Conservation (phyloP, 2,329 filamentous ascomycete genomes). For the Mariannaea elegans region DNA sequence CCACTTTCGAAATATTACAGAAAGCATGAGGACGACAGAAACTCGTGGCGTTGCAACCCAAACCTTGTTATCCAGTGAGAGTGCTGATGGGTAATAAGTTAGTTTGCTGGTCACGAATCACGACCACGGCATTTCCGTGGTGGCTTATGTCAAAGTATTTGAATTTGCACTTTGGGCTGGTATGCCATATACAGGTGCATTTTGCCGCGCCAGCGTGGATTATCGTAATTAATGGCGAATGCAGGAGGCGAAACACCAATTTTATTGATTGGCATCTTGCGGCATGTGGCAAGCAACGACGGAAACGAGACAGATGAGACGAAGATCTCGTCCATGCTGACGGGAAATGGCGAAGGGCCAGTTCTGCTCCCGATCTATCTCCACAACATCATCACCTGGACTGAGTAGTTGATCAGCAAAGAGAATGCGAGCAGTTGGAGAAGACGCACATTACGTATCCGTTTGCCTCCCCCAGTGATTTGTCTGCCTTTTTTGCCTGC, state of each 20-base stretch:
- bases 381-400: slow-evolving; percentile 3
- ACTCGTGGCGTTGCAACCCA: slow-evolving; percentile 20
- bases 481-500: not conserved
- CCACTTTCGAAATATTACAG: too few species aligned
- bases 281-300: slow-evolving; percentile 4
- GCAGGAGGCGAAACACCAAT: slow-evolving; percentile 2
- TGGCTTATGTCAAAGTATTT: not conserved
- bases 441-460: slow-evolving; percentile 9
- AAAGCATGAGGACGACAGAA: slow-evolving; percentile 7
- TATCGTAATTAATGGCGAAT: slow-evolving; percentile 4
- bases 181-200: not conserved
- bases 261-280: not conserved
- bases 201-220: not conserved
- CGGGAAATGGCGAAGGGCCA: slow-evolving; percentile 1
- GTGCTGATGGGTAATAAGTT: not conserved
- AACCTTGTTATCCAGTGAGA: slow-evolving; percentile 16
- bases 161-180: not conserved
- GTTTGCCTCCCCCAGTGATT: slow-evolving; percentile 5
- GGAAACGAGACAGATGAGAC: not conserved
- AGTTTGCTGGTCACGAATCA: not conserved
- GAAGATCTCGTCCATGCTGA: slow-evolving; percentile 13
- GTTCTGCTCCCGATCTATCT: slow-evolving; percentile 4
- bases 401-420: slow-evolving; percentile 10
- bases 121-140: slow-evolving; percentile 9
- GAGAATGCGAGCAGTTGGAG: slow-evolving; percentile 9